Evolutionary conservation across 306 rosid species (phyloP).

Genomic region (Prunus persica): Prunus_persica_NCBIv2 NC_034010.1:26802001-26802500

Average conservation of each 20-base stretch:
- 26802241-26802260: neutral
- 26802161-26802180: neutral
- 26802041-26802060: conserved; percentile 97
- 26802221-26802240: neutral
- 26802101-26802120: conserved; percentile 70
- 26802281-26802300: conserved; percentile 35
- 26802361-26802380: conserved; percentile 4
- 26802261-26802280: conserved; percentile 17
- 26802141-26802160: neutral
- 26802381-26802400: conserved; percentile 14
- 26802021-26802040: conserved; percentile 86
- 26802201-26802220: neutral
- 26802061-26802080: conserved; percentile 73
- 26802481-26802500: no score
- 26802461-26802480: neutral
- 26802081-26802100: conserved; percentile 76
- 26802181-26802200: neutral
- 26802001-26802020: conserved; percentile 53
- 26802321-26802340: conserved; percentile 92
- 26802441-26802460: neutral
- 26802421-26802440: neutral
- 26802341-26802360: conserved; percentile 86
- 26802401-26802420: no score
- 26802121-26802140: conserved; percentile 21
- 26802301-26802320: conserved; percentile 83